Percentiles rank a stretch among this genome's conserved stretches.
Evolutionary conservation across 805 yeast species (phyloP).

Genomic region (Saccharomycopsis fibuligera): DNA sequence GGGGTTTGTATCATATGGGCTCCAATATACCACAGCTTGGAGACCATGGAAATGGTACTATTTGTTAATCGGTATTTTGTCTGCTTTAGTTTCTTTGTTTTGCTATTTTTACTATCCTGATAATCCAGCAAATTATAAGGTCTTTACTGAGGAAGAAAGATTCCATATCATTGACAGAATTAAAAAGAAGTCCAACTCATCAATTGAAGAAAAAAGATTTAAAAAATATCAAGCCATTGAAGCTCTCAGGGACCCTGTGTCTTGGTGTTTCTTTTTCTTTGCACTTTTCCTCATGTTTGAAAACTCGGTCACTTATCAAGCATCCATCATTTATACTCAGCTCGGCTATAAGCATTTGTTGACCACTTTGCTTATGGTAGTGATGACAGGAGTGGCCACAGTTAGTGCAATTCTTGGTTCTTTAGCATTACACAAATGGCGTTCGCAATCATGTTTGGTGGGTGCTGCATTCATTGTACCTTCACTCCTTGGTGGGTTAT

Average conservation of each 20-base stretch:
- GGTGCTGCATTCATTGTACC: slow-evolving; percentile 31
- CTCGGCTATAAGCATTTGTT: slow-evolving; percentile 39
- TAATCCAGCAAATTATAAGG: slow-evolving; percentile 47
- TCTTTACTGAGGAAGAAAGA: slow-evolving; percentile 43
- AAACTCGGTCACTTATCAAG: slow-evolving; percentile 48
- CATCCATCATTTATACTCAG: slow-evolving; percentile 39
- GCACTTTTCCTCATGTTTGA: slow-evolving; percentile 43
- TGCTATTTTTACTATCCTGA: slow-evolving; percentile 43
- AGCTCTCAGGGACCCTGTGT: slow-evolving; percentile 41
- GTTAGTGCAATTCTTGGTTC: slow-evolving; percentile 36
- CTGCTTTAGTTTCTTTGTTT: slow-evolving; percentile 34
- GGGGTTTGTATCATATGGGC: slow-evolving; percentile 44
- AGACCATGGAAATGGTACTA: slow-evolving; percentile 46
- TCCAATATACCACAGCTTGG: slow-evolving; percentile 24
- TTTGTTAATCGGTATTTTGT: slow-evolving; percentile 50
- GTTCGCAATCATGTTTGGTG: slow-evolving; percentile 35
- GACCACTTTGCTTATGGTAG: slow-evolving; percentile 48
- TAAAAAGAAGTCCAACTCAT: slow-evolving; percentile 33
- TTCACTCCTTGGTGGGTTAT: slow-evolving; percentile 29
- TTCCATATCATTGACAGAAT: slow-evolving; percentile 43
- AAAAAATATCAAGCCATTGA: slow-evolving; percentile 46
- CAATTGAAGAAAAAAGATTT: slow-evolving; percentile 41
- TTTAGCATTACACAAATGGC: slow-evolving; percentile 28
- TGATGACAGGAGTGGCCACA: slow-evolving; percentile 44
- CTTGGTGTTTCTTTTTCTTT: slow-evolving; percentile 37